phyloP scores from a whole-genome alignment of 1,284 basidiomycete genomes.

The Anthracocystis walkeri region DNA sequence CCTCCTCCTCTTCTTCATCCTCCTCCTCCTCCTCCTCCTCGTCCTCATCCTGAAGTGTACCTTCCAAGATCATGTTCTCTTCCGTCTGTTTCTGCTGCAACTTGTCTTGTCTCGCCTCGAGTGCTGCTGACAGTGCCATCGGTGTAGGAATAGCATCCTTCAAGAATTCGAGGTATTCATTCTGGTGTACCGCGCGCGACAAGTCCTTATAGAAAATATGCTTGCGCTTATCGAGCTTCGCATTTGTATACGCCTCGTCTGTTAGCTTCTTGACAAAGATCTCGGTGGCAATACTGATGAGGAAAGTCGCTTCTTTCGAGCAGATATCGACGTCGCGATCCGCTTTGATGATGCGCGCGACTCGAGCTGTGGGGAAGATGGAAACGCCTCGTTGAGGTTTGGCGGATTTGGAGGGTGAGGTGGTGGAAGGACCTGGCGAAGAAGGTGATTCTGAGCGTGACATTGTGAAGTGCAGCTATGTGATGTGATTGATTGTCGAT shows the following conservation, averaged over 20 bases:
- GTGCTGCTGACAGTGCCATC: conserved; percentile 47
- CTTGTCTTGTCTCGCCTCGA: conserved; percentile 48
- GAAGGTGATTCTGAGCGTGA: conserved; percentile 17
- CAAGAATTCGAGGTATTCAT: conserved; percentile 57
- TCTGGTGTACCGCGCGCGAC: conserved; percentile 56
- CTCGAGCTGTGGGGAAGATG: conserved; percentile 55
- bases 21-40: conserved; percentile 30
- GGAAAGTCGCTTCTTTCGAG: conserved; percentile 61
- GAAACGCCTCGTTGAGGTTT: conserved; percentile 43
- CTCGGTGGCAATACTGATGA: conserved; percentile 61
- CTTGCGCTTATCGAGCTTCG: conserved; percentile 59
- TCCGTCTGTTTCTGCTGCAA: conserved; percentile 29
- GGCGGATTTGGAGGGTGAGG: conserved; percentile 3
- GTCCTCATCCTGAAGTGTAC: conserved; percentile 36
- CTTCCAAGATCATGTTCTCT: conserved; percentile 48
- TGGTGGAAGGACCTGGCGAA: conserved; percentile 17
- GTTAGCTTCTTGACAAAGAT: conserved; percentile 58
- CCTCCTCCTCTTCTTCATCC: conserved; percentile 27
- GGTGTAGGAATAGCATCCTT: conserved; percentile 55
- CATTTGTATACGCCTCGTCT: conserved; percentile 59
- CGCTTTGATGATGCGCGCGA: conserved; percentile 62
- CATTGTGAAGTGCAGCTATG: conserved; percentile 4
- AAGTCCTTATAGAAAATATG: conserved; percentile 61
- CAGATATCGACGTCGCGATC: conserved; percentile 63
- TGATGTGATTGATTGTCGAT: not conserved